Evolutionary conservation across 257 asterid species (phyloP).

Genomic region (Scutellaria minor): DNA sequence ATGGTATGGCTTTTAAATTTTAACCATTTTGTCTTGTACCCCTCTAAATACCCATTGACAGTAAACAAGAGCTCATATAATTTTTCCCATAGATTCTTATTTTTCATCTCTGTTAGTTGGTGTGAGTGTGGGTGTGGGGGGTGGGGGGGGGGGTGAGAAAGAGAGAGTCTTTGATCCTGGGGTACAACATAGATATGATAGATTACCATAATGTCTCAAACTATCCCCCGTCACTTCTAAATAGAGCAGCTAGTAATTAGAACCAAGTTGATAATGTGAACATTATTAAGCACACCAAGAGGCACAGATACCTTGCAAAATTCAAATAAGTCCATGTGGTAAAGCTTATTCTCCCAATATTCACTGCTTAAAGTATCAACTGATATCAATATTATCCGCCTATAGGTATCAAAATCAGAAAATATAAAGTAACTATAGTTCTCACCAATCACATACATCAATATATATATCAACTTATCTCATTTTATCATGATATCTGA

Average conservation of each 20-base stretch:
- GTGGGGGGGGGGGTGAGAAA: background rate
- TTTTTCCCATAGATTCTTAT: background rate
- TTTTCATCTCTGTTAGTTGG: background rate
- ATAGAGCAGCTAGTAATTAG: background rate
- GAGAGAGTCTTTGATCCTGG: background rate
- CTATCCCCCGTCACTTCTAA: background rate
- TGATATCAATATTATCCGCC: background rate
- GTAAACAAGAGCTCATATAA: background rate
- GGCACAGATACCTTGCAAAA: no score
- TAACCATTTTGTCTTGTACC: background rate
- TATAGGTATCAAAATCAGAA: background rate
- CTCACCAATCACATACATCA: background rate
- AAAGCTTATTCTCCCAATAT: background rate
- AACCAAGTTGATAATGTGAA: background rate
- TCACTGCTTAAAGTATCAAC: background rate
- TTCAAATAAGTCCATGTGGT: background rate
- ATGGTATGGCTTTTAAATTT: background rate
- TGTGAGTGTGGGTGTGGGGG: background rate
- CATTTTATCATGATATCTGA: background rate
- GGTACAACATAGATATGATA: constrained; percentile 2
- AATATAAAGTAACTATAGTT: background rate
- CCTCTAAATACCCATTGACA: background rate
- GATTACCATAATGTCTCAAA: background rate
- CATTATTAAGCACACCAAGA: constrained; percentile 1
- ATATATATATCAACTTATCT: background rate